These are phyloP conservation scores for Podila epigama DNA, from an alignment of 192 early-diverging fungal species.

Conservation along the genomic window DNA sequence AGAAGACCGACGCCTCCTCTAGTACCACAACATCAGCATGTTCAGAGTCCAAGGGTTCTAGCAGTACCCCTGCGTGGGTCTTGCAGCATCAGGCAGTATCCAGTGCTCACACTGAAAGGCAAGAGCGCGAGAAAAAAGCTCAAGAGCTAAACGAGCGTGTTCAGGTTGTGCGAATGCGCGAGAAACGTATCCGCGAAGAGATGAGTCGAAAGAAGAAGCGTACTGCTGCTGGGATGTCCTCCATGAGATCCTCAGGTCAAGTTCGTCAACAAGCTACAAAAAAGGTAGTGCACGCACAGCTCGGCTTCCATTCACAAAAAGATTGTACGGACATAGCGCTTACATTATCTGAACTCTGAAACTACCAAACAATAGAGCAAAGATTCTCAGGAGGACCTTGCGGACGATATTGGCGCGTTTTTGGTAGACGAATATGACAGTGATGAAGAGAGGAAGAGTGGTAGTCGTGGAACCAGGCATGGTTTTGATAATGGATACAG, in stretches of 20 bases:
- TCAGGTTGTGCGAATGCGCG: constrained; percentile 36
- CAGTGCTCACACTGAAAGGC: constrained; percentile 8
- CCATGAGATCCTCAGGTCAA: not conserved
- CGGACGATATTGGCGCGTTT: constrained; percentile 52
- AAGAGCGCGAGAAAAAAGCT: constrained; percentile 30
- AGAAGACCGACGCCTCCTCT: not conserved
- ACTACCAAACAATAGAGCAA: constrained; percentile 14
- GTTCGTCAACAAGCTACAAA: constrained; percentile 3
- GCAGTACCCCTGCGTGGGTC: constrained; percentile 53
- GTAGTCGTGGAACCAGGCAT: not conserved
- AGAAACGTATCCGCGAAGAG: constrained; percentile 41
- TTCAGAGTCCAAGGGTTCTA: not conserved
- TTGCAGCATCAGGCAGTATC: constrained; percentile 24
- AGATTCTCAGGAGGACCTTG: constrained; percentile 24
- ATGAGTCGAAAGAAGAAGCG: constrained; percentile 23
- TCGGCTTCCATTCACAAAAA: too few relatives aligned
- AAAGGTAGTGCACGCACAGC: constrained; percentile 20
- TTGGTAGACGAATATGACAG: constrained; percentile 72
- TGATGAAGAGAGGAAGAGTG: constrained; percentile 53
- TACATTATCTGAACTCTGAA: not conserved
- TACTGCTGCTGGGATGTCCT: constrained; percentile 7
- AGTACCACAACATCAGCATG: not conserved
- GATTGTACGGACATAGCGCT: not conserved
- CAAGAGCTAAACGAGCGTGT: constrained; percentile 49
- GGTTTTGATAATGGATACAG: constrained; percentile 31